Percentiles rank a stretch among this genome's conserved stretches.
These are phyloP conservation scores for Coprinopsis cinerea DNA, from an alignment of 768 basidiomycete genomes.

Conservation along the genomic window DNA sequence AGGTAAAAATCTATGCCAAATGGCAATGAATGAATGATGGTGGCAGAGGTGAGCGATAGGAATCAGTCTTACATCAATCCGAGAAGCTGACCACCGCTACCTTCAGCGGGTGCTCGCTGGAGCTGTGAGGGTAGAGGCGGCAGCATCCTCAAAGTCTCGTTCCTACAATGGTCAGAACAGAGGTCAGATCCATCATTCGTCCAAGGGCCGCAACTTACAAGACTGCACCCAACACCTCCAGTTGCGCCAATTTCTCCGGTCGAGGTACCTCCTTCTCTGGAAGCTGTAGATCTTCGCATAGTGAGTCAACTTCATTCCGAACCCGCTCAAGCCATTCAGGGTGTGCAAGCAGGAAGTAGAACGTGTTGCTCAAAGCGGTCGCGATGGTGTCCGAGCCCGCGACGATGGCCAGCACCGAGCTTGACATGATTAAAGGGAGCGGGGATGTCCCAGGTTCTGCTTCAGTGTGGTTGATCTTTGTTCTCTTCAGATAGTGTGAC, in stretches of 20 bases:
- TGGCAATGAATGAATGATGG: too few relatives aligned
- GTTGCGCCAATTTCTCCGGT: not conserved
- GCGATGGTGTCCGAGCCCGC: slow-evolving; percentile 27
- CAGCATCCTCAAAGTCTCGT: not conserved
- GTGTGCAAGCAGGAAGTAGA: slow-evolving; percentile 21
- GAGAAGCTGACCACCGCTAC: not conserved
- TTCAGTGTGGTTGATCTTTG: not conserved
- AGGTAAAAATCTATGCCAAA: slow-evolving; percentile 7
- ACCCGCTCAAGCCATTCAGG: slow-evolving; percentile 22
- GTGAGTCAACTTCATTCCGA: slow-evolving; percentile 2
- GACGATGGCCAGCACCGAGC: slow-evolving; percentile 21
- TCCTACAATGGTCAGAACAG: not conserved
- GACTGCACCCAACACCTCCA: slow-evolving; percentile 26
- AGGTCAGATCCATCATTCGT: slow-evolving; percentile 4
- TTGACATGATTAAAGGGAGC: slow-evolving; percentile 13
- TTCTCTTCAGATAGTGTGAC: too few relatives aligned
- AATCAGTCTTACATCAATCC: not conserved
- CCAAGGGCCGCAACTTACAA: slow-evolving; percentile 22
- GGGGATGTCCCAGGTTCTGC: not conserved
- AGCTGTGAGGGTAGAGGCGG: not conserved
- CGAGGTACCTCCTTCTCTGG: not conserved
- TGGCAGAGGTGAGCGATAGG: too few relatives aligned
- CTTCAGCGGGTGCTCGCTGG: slow-evolving; percentile 1
- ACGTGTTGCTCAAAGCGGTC: slow-evolving; percentile 17
- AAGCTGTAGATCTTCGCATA: slow-evolving; percentile 12